Percentiles rank a stretch among this genome's conserved stretches.
phyloP scores from a whole-genome alignment of 768 basidiomycete species.

The Glaciozyma antarctica region DNA sequence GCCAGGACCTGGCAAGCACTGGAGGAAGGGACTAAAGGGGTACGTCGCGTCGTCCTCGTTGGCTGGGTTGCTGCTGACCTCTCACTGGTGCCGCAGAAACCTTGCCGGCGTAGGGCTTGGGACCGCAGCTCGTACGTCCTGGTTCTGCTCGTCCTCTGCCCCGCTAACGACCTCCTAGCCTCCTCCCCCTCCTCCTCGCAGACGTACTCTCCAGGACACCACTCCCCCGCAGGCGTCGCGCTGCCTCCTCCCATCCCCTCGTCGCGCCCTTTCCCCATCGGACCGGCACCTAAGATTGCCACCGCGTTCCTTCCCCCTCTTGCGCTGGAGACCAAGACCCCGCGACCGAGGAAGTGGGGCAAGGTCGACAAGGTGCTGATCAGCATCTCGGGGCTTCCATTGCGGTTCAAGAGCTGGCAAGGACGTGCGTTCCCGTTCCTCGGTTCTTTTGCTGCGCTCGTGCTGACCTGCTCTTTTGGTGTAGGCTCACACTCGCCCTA shows the following conservation, averaged over 20 bases:
- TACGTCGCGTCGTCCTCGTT: not conserved
- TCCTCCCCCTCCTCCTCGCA: not conserved
- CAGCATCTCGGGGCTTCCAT: not conserved
- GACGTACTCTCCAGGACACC: not conserved
- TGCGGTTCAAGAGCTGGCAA: not conserved
- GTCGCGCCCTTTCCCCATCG: not conserved
- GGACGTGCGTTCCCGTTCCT: not conserved
- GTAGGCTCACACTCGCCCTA: no score
- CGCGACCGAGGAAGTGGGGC: not conserved
- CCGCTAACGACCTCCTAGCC: not conserved
- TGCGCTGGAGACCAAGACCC: not conserved
- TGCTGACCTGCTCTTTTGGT: no score
- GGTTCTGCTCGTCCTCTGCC: not conserved
- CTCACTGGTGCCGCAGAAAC: not conserved
- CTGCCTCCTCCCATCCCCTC: not conserved
- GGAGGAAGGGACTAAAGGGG: conserved; percentile 6
- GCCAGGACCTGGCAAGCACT: not conserved
- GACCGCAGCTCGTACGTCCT: not conserved
- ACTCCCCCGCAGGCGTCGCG: not conserved
- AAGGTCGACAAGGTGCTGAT: not conserved
- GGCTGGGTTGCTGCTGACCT: not conserved
- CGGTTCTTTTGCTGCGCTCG: no score
- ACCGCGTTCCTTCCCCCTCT: not conserved
- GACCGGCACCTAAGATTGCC: not conserved
- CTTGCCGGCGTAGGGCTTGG: not conserved